Base-by-base conservation (phyloP, 352 stramenopile species). In the Pythium aristosporum region DNA sequence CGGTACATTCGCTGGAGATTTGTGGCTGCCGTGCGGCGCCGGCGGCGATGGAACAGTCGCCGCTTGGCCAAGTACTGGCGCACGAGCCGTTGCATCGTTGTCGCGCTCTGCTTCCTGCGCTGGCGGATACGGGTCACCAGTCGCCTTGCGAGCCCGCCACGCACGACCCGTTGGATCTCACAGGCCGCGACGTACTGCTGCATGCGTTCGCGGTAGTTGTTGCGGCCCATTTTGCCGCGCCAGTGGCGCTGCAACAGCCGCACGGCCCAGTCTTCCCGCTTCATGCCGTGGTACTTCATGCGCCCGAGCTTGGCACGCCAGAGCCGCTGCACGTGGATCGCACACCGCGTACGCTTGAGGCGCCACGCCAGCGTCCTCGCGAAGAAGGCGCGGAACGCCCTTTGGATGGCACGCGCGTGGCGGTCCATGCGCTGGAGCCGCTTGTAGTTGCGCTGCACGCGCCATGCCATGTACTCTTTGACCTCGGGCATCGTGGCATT, bases 401-500 rank as follows among this genome's bases (percentile, higher is more conserved):
- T 75, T 64, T 99, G 95, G 52, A 98, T 97, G 15, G 89, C 69
- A 3, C 66, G 65, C 6, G 92, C 93, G 54, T 94, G 90, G 5
- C 67, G 69, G 30, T 96, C 73, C 71, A 98, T 86, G 32, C 87
- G 83, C 47, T 90, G 73, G 13, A 98, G 82, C 12, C 92, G 80
- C 78, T 98, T 98, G 54, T 95, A 84, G 67, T 98, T 98, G 23
- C 95, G 79, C 68, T 95, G 89, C 28, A 98, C 82, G 49, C 96
- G 81, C 95, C 96, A 99, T 11, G 75, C 76, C 96, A 99, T 99
- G 84, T 98, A 98, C 71, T 99, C 96, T 43, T 94, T 92, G 25
- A 98, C 87, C 67, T 97, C 87, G 21, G 84, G 80, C n/a, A 89
- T 54, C 1, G 64, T 59, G 2, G 51, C 34, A 8, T 37, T 61